Conservation (phyloP, 1,284 basidiomycete genomes). For the Leccinum fuscescens region DNA sequence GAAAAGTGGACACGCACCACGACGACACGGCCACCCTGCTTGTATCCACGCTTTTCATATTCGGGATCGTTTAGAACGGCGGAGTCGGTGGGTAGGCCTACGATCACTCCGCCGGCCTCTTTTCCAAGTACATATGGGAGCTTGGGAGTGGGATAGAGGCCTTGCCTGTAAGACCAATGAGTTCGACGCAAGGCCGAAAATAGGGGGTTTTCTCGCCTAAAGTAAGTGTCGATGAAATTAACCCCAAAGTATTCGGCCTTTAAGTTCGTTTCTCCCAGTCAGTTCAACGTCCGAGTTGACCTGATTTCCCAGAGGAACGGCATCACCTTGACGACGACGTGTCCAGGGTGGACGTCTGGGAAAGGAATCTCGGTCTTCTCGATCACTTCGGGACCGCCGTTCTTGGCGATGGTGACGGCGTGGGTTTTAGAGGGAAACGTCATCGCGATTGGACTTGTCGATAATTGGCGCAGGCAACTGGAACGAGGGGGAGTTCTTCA, state of each 20-base stretch:
- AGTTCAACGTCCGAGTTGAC: constrained; percentile 7
- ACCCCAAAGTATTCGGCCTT: constrained; percentile 73
- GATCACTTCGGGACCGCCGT: constrained; percentile 80
- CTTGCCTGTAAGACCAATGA: constrained; percentile 40
- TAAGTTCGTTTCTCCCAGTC: not conserved
- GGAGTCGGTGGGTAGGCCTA: constrained; percentile 65
- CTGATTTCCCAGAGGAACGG: not conserved
- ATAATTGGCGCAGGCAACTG: constrained; percentile 11
- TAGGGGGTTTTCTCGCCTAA: constrained; percentile 41
- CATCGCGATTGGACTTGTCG: constrained; percentile 21
- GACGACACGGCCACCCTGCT: constrained; percentile 62
- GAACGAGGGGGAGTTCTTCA: not conserved
- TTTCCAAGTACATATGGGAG: constrained; percentile 79
- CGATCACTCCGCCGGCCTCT: constrained; percentile 77
- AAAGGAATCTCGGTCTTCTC: constrained; percentile 60
- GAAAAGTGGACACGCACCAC: constrained; percentile 43
- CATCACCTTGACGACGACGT: constrained; percentile 79
- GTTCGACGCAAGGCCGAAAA: not conserved
- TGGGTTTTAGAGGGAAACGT: constrained; percentile 52
- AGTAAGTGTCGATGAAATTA: constrained; percentile 88
- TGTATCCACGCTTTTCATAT: constrained; percentile 58
- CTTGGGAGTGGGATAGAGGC: constrained; percentile 54
- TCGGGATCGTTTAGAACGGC: constrained; percentile 52
- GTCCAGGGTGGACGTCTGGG: constrained; percentile 58
- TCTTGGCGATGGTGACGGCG: constrained; percentile 59